Evolutionary conservation across 169 alveolate genomes (phyloP).

Genomic region (Fabrea salina): DNA sequence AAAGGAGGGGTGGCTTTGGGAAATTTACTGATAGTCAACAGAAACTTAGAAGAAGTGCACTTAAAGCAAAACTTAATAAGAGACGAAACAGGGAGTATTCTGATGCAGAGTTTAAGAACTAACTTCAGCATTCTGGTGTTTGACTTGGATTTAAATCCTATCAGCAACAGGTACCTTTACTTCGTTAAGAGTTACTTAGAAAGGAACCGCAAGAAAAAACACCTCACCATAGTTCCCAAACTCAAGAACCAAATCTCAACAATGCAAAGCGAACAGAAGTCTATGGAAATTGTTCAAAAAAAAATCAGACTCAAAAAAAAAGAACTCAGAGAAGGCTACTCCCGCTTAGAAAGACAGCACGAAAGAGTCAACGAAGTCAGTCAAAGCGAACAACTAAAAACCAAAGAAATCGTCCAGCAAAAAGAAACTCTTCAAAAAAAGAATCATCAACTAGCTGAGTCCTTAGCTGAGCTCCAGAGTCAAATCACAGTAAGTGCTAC

Average conservation of each 20-base stretch:
- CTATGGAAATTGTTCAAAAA: neutral
- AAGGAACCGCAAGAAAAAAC: neutral
- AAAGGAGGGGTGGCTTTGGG: constrained; percentile 34
- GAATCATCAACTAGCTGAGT: neutral
- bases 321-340: neutral
- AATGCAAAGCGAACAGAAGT: neutral
- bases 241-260: neutral
- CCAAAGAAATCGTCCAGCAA: neutral
- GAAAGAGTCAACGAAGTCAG: neutral
- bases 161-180: neutral
- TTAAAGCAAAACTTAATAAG: constrained; percentile 2
- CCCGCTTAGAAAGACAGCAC: neutral
- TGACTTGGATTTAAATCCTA: neutral
- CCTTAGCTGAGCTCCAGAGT: neutral
- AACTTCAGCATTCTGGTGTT: neutral
- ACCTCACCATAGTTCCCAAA: neutral
- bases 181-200: neutral
- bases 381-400: neutral
- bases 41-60: neutral
- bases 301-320: neutral
- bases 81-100: constrained; percentile 27
- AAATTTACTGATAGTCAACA: neutral
- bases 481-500: neutral
- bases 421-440: neutral
- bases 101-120: neutral